Conservation (phyloP, 2,329 filamentous ascomycete genomes). For the Pseudogymnoascus sp. region DNA sequence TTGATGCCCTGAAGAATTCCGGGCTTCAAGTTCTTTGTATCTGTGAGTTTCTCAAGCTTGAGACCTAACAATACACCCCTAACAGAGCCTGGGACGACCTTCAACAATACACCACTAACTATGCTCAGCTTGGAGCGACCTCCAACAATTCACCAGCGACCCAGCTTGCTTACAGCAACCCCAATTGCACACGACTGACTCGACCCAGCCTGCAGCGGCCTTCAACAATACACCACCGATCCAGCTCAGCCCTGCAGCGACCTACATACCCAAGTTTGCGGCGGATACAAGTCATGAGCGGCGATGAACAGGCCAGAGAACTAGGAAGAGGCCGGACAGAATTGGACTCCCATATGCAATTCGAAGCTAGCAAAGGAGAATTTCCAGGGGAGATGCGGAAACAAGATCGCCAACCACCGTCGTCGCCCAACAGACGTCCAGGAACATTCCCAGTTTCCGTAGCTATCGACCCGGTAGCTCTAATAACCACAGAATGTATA, state of each 20-base stretch:
- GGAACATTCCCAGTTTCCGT: conserved; percentile 52
- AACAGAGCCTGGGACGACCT: neutral
- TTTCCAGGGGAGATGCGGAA: neutral
- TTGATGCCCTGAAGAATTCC: neutral
- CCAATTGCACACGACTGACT: neutral
- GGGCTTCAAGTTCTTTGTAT: neutral
- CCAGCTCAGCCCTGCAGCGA: neutral
- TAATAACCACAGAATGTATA: conserved; percentile 98
- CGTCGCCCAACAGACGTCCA: neutral
- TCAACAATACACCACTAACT: conserved; percentile 2
- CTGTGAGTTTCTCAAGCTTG: neutral
- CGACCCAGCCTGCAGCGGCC: neutral
- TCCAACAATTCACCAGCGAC: neutral
- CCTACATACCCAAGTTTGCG: neutral
- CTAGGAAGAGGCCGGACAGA: conserved; percentile 2
- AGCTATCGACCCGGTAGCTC: conserved; percentile 79
- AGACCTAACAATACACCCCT: neutral
- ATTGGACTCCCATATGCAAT: neutral
- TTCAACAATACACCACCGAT: neutral
- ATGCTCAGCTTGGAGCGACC: neutral
- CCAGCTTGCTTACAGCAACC: neutral
- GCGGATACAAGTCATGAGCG: conserved; percentile 6
- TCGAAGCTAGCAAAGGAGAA: neutral
- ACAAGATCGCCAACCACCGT: neutral
- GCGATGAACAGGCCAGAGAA: conserved; percentile 2